A percentile compares a stretch with the other conserved stretches of the same genome.
Evolutionary conservation across 495 filamentous ascomycete species (phyloP).

Genomic region (Xylaria telfairii): DNA sequence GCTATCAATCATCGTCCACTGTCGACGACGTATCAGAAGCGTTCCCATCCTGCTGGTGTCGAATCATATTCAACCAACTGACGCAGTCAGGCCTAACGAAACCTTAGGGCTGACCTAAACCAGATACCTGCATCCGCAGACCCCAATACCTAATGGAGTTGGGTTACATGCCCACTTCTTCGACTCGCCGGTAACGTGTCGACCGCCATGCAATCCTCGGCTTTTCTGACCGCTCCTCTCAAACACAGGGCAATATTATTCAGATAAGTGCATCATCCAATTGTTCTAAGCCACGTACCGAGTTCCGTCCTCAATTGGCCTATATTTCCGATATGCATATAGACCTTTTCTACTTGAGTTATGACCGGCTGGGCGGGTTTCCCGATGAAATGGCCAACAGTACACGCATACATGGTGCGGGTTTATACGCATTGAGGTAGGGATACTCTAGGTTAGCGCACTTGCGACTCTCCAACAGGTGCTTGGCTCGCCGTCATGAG

Average conservation of each 20-base stretch:
- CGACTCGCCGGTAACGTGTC: neutral
- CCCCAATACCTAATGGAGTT: constrained; percentile 10
- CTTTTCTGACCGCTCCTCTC: constrained; percentile 13
- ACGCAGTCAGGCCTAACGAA: constrained; percentile 12
- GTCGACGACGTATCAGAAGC: constrained; percentile 13
- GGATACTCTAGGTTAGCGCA: neutral
- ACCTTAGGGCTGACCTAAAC: constrained; percentile 13
- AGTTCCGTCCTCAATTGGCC: neutral
- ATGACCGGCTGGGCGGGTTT: neutral
- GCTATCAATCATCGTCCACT: neutral
- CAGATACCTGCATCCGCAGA: neutral
- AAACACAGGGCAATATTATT: neutral
- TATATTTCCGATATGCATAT: neutral
- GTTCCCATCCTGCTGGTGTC: neutral
- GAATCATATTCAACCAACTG: neutral
- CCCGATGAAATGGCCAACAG: neutral
- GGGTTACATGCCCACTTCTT: neutral
- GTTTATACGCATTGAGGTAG: neutral
- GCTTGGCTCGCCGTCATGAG: neutral
- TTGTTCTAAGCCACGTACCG: constrained; percentile 19
- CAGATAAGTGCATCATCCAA: constrained; percentile 3
- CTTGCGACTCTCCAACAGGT: neutral
- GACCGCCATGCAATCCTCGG: neutral
- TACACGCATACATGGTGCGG: neutral
- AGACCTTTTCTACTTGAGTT: neutral